Evolutionary conservation across 108 stramenopile species (phyloP), one percentile per base, ranked within the genome.

Genomic region (Nitzschia palea): DNA sequence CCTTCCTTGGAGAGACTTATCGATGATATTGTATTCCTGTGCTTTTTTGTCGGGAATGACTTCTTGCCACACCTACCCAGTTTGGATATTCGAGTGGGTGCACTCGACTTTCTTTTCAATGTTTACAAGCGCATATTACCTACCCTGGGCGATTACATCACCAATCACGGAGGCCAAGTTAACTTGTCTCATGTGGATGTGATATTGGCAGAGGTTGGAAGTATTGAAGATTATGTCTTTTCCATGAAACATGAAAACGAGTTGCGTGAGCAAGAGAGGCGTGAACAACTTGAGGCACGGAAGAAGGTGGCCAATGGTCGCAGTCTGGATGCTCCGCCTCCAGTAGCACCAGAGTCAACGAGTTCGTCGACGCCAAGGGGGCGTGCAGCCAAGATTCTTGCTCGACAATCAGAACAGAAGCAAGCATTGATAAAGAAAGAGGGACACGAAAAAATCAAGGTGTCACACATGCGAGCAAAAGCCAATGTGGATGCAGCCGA

Each of bases 11-110:
- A 98, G 79, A 71, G 97, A 27, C 48, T 98, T 22, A 81, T 99
- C 58, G 99, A 98, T 77, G 99, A 99, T 83, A 87, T 99, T 67
- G 97, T 99, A 20, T 99, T 99, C 80, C 69, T 99, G 58, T 97
- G 98, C 65, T 97, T 97, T 77, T 97, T 97, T 77, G 96, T 97
- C 20, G 97, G 98, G 25, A 97, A 97, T 84, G 96, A 76, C 48
- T 91, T 93, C 60, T 60, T 97, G 56, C 97, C 96, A 32, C 99
- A 99, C 75, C 79, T 98, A 22, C 99, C 99, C 3, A 85, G 85
- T 48, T 78, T 98, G 58, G 94, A 95, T 65, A 97, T 98, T 77
- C 87, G 95, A 30, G 96, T 95, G 58, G 97, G 97, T 18, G 97
- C 90, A 8, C 59, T 98, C 37, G 96, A 96, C 64, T 94, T 77